These are phyloP conservation scores for Calycina herbarum DNA, from an alignment of 2,329 filamentous ascomycete genomes.

Conservation along the genomic window DNA sequence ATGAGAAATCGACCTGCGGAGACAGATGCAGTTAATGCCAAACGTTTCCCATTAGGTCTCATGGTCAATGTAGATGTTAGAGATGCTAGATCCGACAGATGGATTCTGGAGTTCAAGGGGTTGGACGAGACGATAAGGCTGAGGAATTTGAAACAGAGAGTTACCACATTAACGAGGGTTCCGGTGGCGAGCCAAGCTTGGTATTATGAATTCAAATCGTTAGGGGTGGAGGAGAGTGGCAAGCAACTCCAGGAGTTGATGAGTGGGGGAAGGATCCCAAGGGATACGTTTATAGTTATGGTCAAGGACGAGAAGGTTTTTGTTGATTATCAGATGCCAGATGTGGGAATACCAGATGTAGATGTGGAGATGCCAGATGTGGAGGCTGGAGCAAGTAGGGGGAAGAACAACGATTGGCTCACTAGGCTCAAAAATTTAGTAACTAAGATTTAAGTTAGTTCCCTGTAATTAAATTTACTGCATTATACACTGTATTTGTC, in stretches of 20 bases:
- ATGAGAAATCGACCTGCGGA: neutral
- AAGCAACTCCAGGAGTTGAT: neutral
- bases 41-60: neutral
- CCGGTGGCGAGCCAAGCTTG: neutral
- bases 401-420: too few species aligned
- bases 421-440: too few species aligned
- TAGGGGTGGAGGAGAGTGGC: neutral
- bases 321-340: neutral
- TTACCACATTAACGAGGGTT: neutral
- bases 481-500: too few species aligned
- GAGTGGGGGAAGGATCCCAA: neutral
- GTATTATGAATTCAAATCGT: neutral
- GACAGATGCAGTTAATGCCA: neutral
- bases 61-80: neutral
- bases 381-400: too few species aligned
- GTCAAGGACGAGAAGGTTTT: neutral
- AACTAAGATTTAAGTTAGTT: too few species aligned
- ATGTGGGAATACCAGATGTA: neutral
- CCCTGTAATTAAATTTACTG: too few species aligned
- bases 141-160: constrained; percentile 1
- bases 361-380: neutral
- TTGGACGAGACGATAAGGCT: neutral
- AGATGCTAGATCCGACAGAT: neutral
- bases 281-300: neutral
- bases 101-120: neutral